Conservation (phyloP, 2,329 filamentous ascomycete species). For the Volutella citrinella region DNA sequence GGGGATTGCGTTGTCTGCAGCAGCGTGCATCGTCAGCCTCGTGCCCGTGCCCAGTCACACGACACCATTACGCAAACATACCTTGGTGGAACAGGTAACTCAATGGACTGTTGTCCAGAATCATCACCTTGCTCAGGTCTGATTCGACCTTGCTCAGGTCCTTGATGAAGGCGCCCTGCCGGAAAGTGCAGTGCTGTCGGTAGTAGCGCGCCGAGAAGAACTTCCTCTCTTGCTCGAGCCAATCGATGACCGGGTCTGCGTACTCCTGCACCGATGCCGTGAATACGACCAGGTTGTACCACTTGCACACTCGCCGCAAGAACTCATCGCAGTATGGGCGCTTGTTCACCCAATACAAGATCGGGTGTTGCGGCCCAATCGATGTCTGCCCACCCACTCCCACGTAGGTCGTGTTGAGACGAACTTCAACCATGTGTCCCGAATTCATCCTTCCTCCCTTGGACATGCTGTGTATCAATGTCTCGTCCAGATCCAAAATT, state of each 20-base stretch:
- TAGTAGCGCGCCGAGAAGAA: constrained; percentile 95
- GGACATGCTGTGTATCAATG: constrained; percentile 95
- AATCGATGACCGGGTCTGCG: constrained; percentile 97
- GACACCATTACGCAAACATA: constrained; percentile 38
- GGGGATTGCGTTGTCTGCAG: constrained; percentile 90
- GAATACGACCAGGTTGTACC: constrained; percentile 97
- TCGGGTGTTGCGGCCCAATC: constrained; percentile 76
- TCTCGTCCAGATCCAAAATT: constrained; percentile 94
- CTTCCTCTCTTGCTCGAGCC: constrained; percentile 94
- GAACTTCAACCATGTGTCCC: constrained; percentile 98
- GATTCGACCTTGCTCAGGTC: constrained; percentile 95
- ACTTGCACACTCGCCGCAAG: constrained; percentile 85
- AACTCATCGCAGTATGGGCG: constrained; percentile 97
- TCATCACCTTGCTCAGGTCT: constrained; percentile 97
- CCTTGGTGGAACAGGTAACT: constrained; percentile 99
- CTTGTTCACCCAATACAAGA: constrained; percentile 98
- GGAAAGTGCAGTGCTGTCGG: constrained; percentile 92
- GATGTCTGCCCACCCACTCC: constrained; percentile 64
- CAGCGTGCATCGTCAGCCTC: constrained; percentile 10
- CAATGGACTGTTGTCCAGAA: constrained; percentile 95
- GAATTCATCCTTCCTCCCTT: constrained; percentile 95
- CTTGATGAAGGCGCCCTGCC: constrained; percentile 97
- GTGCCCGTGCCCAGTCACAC: neutral
- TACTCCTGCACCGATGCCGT: constrained; percentile 98
- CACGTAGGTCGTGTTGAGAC: constrained; percentile 70